Conservation (phyloP, 805 yeast species). For the Kuraishia borneana region DNA sequence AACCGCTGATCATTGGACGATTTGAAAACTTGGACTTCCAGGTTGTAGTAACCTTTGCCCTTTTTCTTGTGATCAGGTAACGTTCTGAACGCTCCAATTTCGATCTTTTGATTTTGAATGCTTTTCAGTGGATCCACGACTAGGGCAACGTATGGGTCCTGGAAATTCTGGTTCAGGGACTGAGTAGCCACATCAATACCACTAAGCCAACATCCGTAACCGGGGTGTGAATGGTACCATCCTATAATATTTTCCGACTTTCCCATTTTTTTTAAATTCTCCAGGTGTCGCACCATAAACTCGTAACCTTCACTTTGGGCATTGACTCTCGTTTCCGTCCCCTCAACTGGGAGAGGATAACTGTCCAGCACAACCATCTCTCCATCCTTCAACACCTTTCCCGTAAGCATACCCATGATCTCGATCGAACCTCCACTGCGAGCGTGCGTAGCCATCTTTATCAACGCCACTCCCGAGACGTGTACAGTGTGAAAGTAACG, state of each 20-base stretch:
- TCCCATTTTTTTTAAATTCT: slow-evolving; percentile 17
- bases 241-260: slow-evolving; percentile 75
- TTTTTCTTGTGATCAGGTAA: slow-evolving; percentile 22
- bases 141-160: slow-evolving; percentile 84
- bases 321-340: slow-evolving; percentile 92
- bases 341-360: slow-evolving; percentile 85
- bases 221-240: slow-evolving; percentile 97
- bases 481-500: slow-evolving; percentile 50
- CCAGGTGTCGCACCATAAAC: slow-evolving; percentile 80
- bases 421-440: slow-evolving; percentile 79
- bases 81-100: slow-evolving; percentile 85
- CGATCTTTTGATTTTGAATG: slow-evolving; percentile 48
- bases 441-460: slow-evolving; percentile 75
- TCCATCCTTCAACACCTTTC: slow-evolving; percentile 44
- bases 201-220: slow-evolving; percentile 93
- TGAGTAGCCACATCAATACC: slow-evolving; percentile 93
- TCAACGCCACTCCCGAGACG: slow-evolving; percentile 59
- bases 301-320: slow-evolving; percentile 93
- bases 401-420: slow-evolving; percentile 92
- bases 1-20: slow-evolving; percentile 37
- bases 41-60: slow-evolving; percentile 53
- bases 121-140: slow-evolving; percentile 81
- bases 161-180: slow-evolving; percentile 70
- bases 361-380: slow-evolving; percentile 66
- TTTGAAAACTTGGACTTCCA: slow-evolving; percentile 50